phyloP scores from a whole-genome alignment of 176 grass and related monocot genomes.

The Neostapfia colusana region DNA sequence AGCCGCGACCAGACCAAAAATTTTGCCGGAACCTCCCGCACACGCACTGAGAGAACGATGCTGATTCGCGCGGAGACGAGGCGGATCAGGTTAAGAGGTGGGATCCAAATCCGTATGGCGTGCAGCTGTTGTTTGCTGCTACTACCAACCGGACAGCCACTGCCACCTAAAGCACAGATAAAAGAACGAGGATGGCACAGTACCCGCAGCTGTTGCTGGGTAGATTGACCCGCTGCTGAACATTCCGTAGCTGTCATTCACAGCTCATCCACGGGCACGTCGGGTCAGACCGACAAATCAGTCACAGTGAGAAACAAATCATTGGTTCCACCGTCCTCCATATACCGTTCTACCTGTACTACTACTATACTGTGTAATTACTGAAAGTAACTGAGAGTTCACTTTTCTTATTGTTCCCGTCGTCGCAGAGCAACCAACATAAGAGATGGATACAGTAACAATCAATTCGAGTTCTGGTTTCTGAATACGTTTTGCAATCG shows the following conservation, averaged over 20 bases:
- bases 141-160: slow-evolving; percentile 5
- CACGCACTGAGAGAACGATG: neutral
- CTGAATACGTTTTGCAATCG: neutral
- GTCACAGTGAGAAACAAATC: no score
- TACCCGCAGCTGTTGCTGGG: neutral
- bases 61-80: slow-evolving; percentile 13
- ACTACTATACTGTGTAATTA: neutral
- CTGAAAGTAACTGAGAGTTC: neutral
- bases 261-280: neutral
- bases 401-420: neutral
- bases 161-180: neutral
- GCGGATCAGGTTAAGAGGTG: neutral
- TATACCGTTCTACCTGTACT: no score
- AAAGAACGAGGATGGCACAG: neutral
- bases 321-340: neutral
- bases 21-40: neutral
- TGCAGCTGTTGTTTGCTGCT: neutral
- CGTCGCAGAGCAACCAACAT: neutral
- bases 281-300: neutral
- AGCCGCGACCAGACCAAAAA: slow-evolving; percentile 1
- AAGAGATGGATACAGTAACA: neutral
- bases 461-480: neutral
- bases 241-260: neutral
- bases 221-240: slow-evolving; percentile 5
- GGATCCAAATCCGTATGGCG: neutral